Evolutionary conservation across 371 early-diverging fungal genomes (phyloP), one percentile per base, ranked within the genome.

Genomic region (Mucor plumbeus): DNA sequence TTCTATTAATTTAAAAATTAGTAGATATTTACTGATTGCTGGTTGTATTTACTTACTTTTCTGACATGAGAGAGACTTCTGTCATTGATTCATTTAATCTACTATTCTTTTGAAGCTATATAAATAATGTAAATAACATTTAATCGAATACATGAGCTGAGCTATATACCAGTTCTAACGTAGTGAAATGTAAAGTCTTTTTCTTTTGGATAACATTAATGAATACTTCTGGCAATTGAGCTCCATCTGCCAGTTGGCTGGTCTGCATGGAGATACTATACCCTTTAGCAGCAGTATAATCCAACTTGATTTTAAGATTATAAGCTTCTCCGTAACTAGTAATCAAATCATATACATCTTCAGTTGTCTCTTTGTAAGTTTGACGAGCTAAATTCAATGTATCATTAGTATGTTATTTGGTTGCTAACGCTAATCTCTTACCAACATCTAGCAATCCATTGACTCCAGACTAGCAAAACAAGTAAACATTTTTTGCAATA

Each of bases 381-480:
- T 92, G 91, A 3, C 95, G 80, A 5, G 95, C 91, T 76, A 44
- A 11, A 44, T 48, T 17, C 15, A 44, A 15, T 11, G 1, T n/a
- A 3, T 36, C 17, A 15, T 56, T 35, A 36, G 10, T 10, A 9
- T 0, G 2, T n/a, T 14, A 50, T 5, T 13, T 4, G 26, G 9
- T 14, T 13, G 14, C 2, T 6, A 11, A 9, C 5, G 13, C 15
- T 19, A 17, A 5, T 11, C 9, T 5, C 82, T 75, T 85, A 86
- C 92, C 94, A 44, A 97, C 94, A 74, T 97, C 97, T 13, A 97
- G 84, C 39, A 97, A 78, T 0, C 95, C 94, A 72, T 94, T 94
- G 40, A 91, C 86, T 0, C 94, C 95, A 6, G 94, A 85, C 88
- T 92, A 40, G 11, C 14, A 36, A 57, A 15, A 2, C 35, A 39